Evolutionary conservation across 2,329 filamentous ascomycete genomes (phyloP).

Genomic region (Aspergillus ibericus): DNA sequence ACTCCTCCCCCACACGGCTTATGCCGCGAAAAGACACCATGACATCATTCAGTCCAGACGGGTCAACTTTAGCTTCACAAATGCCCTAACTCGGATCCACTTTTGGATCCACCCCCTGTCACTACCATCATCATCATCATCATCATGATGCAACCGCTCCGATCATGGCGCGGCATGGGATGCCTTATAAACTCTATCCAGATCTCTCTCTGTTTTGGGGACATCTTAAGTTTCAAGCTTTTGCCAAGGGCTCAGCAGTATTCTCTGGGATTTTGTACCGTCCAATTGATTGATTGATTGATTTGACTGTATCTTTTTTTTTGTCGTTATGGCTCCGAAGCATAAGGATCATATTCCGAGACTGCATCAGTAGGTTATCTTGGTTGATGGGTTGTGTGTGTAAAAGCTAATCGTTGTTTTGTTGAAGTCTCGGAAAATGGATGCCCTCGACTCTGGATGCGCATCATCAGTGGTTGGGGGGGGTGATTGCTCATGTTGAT

Average conservation of each 20-base stretch:
- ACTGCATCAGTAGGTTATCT: background rate
- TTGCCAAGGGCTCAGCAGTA: background rate
- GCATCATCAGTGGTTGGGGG: constrained; percentile 63
- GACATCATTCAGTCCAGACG: background rate
- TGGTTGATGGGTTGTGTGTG: background rate
- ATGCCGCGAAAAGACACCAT: background rate
- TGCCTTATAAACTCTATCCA: background rate
- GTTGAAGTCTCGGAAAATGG: constrained; percentile 57
- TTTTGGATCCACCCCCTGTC: background rate
- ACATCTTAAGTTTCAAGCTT: background rate
- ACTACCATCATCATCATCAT: background rate
- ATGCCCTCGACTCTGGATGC: constrained; percentile 63
- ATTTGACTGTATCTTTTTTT: no score
- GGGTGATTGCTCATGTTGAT: constrained; percentile 58
- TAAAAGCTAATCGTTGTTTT: background rate
- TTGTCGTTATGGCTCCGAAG: background rate
- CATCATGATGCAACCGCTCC: background rate
- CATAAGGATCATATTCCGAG: background rate
- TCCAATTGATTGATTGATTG: background rate
- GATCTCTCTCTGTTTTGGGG: background rate
- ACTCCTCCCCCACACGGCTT: no score
- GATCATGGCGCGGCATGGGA: background rate
- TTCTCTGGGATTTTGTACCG: no score
- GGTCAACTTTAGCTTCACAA: background rate
- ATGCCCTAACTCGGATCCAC: background rate